Evolutionary conservation across 139 green algal genomes (phyloP), one percentile per base, ranked within the genome.

Genomic region (Dunaliella sp.): DNA sequence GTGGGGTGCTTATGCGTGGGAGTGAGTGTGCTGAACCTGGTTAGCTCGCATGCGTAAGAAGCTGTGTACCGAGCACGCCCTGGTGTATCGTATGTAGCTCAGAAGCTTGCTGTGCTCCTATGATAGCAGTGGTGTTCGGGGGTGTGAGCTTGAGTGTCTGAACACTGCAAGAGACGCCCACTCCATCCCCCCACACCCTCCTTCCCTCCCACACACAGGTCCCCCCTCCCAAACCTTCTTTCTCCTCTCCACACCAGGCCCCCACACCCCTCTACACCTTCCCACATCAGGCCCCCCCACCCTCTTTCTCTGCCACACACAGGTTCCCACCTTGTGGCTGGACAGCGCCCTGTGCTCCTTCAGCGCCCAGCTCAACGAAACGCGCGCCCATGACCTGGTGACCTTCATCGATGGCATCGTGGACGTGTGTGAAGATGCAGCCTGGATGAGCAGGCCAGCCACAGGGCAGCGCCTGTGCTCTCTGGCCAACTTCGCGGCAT

Each of bases 311-410:
- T 80, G 83, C 73, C 80, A 33, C 31, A 81, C 36, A 34, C 75
- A 80, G 25, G 88, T 86, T 22, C 88, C 88, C 37, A 28, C 59
- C 1, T 34, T 58, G 22, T 91, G 88, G 88, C 86, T 91, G 32
- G 86, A 85, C 1, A 57, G n/a, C 2, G 83, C 85, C 24, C 83
- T 91, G 36, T 36, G 36, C 16, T 81, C 85, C 38, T 91, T 91
- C 79, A 85, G 83, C 74, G 57, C 36, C 57, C 57, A 83, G 82
- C 83, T 89, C 25, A 1, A 73, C 0, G 86, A 87, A 1, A 83
- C 83, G 32, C 36, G 35, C 1, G 59, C 80, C 0, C 87, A 87
- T n/a, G 87, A 90, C 59, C 87, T 90, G 72, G 83, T 90, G 31
- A 58, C 79, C 36, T 72, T 81, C 22, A 28, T 90, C 1, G 87